Conservation (phyloP, 495 filamentous ascomycete genomes). For the Penicillium mononematosum region DNA sequence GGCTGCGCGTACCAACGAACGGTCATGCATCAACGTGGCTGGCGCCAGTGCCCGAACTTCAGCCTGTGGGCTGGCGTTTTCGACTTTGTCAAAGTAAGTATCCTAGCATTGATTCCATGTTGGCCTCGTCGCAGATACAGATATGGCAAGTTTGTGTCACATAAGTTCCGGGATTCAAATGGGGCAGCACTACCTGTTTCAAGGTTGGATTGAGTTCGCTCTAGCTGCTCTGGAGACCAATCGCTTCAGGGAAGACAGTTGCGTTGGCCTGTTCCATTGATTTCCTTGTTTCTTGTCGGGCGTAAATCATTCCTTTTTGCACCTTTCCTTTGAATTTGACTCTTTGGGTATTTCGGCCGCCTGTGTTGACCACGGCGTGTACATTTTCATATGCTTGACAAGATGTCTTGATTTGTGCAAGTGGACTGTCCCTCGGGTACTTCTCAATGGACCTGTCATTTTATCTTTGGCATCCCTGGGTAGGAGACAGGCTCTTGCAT, state of each 20-base stretch:
- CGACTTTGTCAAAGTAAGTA: constrained; percentile 76
- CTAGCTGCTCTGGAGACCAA: constrained; percentile 31
- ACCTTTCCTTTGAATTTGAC: constrained; percentile 6
- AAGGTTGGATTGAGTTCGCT: constrained; percentile 37
- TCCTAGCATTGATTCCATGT: constrained; percentile 36
- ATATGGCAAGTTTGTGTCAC: constrained; percentile 23
- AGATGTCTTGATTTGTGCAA: constrained; percentile 13
- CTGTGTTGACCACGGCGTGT: constrained; percentile 23
- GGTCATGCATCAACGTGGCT: constrained; percentile 91
- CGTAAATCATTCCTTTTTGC: constrained; percentile 4
- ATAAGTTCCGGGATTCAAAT: constrained; percentile 25
- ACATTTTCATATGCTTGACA: constrained; percentile 14
- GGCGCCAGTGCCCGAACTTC: constrained; percentile 95
- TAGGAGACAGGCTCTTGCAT: constrained; percentile 3
- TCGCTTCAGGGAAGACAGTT: constrained; percentile 10
- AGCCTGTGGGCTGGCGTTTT: constrained; percentile 86
- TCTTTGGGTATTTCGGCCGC: neutral
- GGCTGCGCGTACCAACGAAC: constrained; percentile 94
- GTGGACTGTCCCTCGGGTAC: constrained; percentile 3
- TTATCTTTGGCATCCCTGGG: neutral
- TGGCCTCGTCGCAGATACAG: constrained; percentile 25
- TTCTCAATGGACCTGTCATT: constrained; percentile 6
- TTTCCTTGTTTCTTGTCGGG: constrained; percentile 4
- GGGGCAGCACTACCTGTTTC: constrained; percentile 33
- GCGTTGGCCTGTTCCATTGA: neutral